Percentiles rank a stretch among this genome's conserved stretches.
Evolutionary conservation across 805 yeast genomes (phyloP).

Genomic region (Kluyveromyces dobzhanskii): DNA sequence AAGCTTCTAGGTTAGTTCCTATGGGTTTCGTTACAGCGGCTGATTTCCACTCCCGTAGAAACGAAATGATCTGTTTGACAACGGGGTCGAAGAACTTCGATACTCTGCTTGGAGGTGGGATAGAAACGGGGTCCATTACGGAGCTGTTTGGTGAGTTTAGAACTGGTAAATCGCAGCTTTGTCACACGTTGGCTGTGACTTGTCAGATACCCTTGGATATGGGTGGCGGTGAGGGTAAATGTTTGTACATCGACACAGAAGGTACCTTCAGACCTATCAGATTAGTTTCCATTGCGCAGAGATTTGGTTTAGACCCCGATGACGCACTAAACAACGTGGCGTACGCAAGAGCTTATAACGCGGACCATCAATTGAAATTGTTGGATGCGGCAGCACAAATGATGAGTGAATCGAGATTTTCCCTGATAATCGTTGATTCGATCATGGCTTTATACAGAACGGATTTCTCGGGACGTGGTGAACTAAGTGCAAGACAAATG

Average conservation of each 20-base stretch:
- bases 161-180: constrained; percentile 94
- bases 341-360: constrained; percentile 93
- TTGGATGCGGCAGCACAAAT: constrained; percentile 85
- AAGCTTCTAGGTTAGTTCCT: constrained; percentile 82
- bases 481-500: constrained; percentile 86
- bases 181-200: constrained; percentile 94
- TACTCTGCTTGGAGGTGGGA: constrained; percentile 89
- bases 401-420: constrained; percentile 93
- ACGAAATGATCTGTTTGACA: constrained; percentile 85
- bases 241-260: constrained; percentile 92
- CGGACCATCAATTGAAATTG: constrained; percentile 88
- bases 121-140: constrained; percentile 94
- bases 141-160: constrained; percentile 96
- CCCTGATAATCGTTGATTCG: constrained; percentile 88
- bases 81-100: constrained; percentile 95
- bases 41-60: constrained; percentile 82
- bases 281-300: constrained; percentile 77
- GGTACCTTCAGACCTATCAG: constrained; percentile 94
- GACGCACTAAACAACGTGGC: constrained; percentile 97
- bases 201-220: constrained; percentile 93
- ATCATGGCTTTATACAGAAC: constrained; percentile 95
- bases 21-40: constrained; percentile 97
- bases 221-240: constrained; percentile 99
- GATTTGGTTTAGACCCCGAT: constrained; percentile 86
- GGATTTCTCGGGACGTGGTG: constrained; percentile 93